A percentile compares a stretch with the other conserved stretches of the same genome.
phyloP scores from a whole-genome alignment of 2,329 filamentous ascomycete genomes.

The Epicoccum sorghinum region DNA sequence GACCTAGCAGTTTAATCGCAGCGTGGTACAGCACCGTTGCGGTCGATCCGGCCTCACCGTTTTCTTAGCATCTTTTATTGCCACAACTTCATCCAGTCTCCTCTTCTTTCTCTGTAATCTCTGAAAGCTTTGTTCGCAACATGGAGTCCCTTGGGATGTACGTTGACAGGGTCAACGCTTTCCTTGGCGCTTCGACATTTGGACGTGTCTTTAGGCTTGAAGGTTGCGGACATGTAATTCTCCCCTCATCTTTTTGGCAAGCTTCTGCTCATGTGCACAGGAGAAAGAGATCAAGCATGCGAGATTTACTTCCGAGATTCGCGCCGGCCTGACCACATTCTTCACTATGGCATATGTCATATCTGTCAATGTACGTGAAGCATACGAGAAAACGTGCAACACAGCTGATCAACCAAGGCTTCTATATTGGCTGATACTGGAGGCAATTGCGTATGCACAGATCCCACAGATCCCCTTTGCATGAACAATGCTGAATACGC shows the following conservation, averaged over 20 bases:
- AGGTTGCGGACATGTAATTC: conserved; percentile 78
- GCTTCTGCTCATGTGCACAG: conserved; percentile 50
- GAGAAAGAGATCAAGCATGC: conserved; percentile 73
- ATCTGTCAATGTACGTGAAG: conserved; percentile 34
- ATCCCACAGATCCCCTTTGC: conserved; percentile 59
- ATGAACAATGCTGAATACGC: conserved; percentile 62
- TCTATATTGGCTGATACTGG: conserved; percentile 48
- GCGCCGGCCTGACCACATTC: conserved; percentile 77
- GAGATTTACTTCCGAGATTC: conserved; percentile 82
- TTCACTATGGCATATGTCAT: conserved; percentile 55
- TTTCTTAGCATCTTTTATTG: neutral
- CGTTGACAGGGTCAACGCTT: conserved; percentile 31
- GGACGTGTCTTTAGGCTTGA: conserved; percentile 72
- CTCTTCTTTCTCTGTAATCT: neutral
- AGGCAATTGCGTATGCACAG: conserved; percentile 74
- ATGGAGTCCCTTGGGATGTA: conserved; percentile 33
- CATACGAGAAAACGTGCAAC: neutral
- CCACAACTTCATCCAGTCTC: neutral
- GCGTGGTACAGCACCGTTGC: conserved; percentile 3
- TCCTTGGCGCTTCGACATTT: conserved; percentile 43
- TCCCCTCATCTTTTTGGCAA: neutral
- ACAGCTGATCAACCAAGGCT: neutral
- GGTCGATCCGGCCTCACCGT: conserved; percentile 9
- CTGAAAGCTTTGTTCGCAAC: conserved; percentile 2
- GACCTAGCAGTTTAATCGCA: neutral